phyloP scores from a whole-genome alignment of 202 grass and related monocot species.

The Dendrocalamus latiflorus region DNA sequence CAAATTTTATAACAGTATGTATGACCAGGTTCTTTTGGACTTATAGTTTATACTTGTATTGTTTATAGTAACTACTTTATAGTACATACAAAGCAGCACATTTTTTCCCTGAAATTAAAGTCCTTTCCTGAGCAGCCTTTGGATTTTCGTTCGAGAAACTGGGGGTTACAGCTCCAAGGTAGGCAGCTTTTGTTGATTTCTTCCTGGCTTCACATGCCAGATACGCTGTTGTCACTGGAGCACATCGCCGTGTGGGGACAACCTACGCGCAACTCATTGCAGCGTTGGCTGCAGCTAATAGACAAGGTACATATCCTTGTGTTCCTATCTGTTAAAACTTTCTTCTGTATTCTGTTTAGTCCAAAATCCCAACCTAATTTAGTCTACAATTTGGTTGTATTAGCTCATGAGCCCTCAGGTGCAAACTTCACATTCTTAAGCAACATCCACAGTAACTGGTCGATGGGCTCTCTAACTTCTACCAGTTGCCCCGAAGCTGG shows the following conservation, averaged over 20 bases:
- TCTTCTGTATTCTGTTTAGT: not conserved
- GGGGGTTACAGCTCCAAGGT: constrained; percentile 85
- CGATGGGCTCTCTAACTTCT: constrained; percentile 40
- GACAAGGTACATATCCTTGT: constrained; percentile 40
- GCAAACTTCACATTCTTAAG: constrained; percentile 74
- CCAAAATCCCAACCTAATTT: not conserved
- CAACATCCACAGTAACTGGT: constrained; percentile 72
- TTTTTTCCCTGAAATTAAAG: not conserved
- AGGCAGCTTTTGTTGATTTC: constrained; percentile 90
- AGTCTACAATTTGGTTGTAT: not conserved
- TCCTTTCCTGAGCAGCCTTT: constrained; percentile 23
- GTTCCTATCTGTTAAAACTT: not conserved
- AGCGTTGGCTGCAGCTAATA: constrained; percentile 63
- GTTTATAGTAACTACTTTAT: no score
- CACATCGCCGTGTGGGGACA: constrained; percentile 75
- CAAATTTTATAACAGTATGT: no score
- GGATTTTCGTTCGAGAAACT: constrained; percentile 70
- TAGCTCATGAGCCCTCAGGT: constrained; percentile 34
- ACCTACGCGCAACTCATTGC: constrained; percentile 78
- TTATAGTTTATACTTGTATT: no score
- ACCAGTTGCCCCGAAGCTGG: no score
- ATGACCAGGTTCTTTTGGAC: no score
- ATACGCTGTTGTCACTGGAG: constrained; percentile 67
- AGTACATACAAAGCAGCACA: not conserved
- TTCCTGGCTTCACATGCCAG: constrained; percentile 68